Evolutionary conservation across 2,329 filamentous ascomycete genomes (phyloP).

Genomic region (Aspergillus flavus): DNA sequence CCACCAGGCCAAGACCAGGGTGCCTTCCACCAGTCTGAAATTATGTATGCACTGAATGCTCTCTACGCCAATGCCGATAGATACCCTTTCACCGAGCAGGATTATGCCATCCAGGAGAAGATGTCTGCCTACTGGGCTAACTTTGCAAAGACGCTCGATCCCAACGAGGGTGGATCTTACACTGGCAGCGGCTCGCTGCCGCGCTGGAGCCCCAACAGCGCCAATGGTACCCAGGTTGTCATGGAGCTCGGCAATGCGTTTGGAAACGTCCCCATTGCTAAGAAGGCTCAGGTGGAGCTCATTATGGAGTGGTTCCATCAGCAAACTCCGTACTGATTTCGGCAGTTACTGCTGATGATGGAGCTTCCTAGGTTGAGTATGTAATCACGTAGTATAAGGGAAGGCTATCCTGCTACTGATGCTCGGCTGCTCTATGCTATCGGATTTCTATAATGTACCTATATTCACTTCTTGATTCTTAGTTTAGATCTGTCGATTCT

Average conservation of each 20-base stretch:
- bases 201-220: constrained; percentile 22
- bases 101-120: constrained; percentile 20
- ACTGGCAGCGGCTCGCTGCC: constrained; percentile 21
- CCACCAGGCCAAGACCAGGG: constrained; percentile 39
- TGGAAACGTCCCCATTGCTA: constrained; percentile 23
- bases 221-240: constrained; percentile 23
- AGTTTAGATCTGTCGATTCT: background rate
- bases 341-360: background rate
- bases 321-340: constrained; percentile 8
- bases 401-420: background rate
- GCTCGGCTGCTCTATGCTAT: background rate
- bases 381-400: background rate
- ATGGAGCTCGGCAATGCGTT: constrained; percentile 28
- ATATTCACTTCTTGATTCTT: background rate
- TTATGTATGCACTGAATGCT: constrained; percentile 42
- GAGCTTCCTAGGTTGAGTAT: no score
- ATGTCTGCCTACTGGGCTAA: constrained; percentile 42
- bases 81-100: constrained; percentile 13
- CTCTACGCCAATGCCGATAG: constrained; percentile 34
- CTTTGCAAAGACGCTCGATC: constrained; percentile 35
- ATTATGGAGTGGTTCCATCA: constrained; percentile 28
- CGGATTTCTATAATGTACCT: background rate
- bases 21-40: constrained; percentile 43
- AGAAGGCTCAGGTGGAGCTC: constrained; percentile 20
- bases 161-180: constrained; percentile 25